phyloP scores from a whole-genome alignment of 352 stramenopile species.

The Phytophthora foliorum region DNA sequence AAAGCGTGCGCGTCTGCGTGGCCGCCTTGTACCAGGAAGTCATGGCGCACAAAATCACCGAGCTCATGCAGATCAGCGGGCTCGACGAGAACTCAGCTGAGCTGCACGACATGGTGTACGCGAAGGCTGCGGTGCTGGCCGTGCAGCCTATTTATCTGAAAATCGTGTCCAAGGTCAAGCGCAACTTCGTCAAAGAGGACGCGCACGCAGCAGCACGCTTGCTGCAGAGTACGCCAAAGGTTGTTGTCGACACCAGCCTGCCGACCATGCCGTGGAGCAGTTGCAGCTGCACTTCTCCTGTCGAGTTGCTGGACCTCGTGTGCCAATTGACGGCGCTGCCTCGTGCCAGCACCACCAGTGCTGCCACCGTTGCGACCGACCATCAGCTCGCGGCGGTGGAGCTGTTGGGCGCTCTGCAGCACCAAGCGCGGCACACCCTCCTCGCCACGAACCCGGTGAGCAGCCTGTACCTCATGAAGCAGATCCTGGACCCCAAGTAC shows the following conservation, averaged over 20 bases:
- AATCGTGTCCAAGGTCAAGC: constrained; percentile 50
- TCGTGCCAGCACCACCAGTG: constrained; percentile 14
- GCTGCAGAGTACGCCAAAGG: constrained; percentile 20
- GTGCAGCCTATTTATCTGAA: constrained; percentile 54
- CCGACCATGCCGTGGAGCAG: constrained; percentile 32
- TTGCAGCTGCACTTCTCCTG: constrained; percentile 37
- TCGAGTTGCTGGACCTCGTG: constrained; percentile 45
- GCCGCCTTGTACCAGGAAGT: constrained; percentile 46
- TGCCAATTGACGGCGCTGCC: constrained; percentile 33
- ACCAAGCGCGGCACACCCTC: constrained; percentile 32
- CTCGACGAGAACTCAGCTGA: constrained; percentile 47
- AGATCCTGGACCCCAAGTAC: constrained; percentile 43
- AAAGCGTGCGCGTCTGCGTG: constrained; percentile 43
- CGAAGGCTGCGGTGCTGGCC: constrained; percentile 41
- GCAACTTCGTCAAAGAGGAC: constrained; percentile 43
- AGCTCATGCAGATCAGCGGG: constrained; percentile 59
- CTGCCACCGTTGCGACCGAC: constrained; percentile 23
- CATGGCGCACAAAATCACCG: constrained; percentile 43
- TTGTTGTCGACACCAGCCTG: constrained; percentile 30
- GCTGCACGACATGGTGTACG: constrained; percentile 46
- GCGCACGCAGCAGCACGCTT: constrained; percentile 30
- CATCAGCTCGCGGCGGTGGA: constrained; percentile 35
- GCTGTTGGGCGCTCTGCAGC: constrained; percentile 29
- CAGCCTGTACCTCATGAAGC: constrained; percentile 43
- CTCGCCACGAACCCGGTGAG: constrained; percentile 41